Percentiles rank a stretch among this genome's conserved stretches.
These are phyloP conservation scores for Ambrosiella xylebori DNA, from an alignment of 2,329 filamentous ascomycete genomes.

Conservation along the genomic window DNA sequence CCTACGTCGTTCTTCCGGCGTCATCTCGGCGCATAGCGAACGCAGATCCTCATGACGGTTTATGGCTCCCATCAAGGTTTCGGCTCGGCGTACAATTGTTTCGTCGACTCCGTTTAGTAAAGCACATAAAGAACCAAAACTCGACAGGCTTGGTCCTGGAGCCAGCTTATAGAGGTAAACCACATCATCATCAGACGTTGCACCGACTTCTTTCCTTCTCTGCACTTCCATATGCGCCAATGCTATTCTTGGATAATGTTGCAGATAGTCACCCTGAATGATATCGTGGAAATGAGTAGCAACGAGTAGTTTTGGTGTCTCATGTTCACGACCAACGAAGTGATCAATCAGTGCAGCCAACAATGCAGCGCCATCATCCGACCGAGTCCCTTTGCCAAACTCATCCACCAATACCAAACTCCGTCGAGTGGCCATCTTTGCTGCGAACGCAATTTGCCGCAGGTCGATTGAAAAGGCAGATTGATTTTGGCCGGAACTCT, in stretches of 20 bases:
- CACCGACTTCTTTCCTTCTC: slow-evolving; percentile 33
- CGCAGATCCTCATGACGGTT: slow-evolving; percentile 61
- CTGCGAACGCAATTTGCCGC: slow-evolving; percentile 64
- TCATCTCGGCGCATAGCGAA: slow-evolving; percentile 51
- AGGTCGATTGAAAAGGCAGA: slow-evolving; percentile 61
- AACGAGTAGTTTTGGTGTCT: slow-evolving; percentile 39
- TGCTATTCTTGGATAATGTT: slow-evolving; percentile 21
- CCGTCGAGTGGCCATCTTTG: slow-evolving; percentile 54
- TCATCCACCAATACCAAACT: slow-evolving; percentile 87
- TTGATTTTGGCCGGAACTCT: slow-evolving; percentile 40
- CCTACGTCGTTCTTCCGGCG: slow-evolving; percentile 42
- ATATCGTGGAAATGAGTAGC: slow-evolving; percentile 56
- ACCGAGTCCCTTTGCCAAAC: slow-evolving; percentile 53
- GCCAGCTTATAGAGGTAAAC: slow-evolving; percentile 58
- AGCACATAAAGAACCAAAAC: slow-evolving; percentile 75
- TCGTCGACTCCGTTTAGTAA: slow-evolving; percentile 67
- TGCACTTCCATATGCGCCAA: slow-evolving; percentile 57
- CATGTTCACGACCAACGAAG: slow-evolving; percentile 29
- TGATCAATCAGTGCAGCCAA: slow-evolving; percentile 40
- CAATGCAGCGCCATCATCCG: slow-evolving; percentile 40
- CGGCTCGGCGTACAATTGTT: slow-evolving; percentile 56
- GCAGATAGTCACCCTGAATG: slow-evolving; percentile 45
- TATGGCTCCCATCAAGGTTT: slow-evolving; percentile 51
- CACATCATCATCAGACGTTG: slow-evolving; percentile 41
- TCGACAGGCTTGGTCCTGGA: slow-evolving; percentile 54